These are phyloP conservation scores for Beauveria sp. DNA, from an alignment of 2,329 filamentous ascomycete genomes.

Conservation along the genomic window DNA sequence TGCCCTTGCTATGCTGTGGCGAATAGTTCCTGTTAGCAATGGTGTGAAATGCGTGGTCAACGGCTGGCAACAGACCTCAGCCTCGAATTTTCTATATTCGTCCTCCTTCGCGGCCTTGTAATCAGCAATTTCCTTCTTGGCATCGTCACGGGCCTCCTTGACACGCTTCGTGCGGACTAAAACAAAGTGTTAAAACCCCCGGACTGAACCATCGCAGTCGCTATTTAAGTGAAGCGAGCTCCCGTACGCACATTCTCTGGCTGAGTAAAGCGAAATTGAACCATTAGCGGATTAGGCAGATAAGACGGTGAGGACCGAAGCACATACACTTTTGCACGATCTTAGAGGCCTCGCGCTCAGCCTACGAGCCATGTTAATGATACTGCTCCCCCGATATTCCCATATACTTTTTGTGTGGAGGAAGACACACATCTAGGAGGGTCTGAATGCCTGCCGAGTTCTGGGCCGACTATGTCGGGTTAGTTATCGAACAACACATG, in stretches of 20 bases:
- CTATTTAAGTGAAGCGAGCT: neutral
- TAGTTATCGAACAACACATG: constrained; percentile 18
- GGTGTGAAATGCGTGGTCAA: neutral
- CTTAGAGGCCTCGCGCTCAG: constrained; percentile 96
- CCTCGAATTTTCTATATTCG: constrained; percentile 92
- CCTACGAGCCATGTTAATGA: constrained; percentile 44
- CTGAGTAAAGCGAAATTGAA: constrained; percentile 34
- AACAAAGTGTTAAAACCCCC: neutral
- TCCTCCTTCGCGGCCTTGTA: constrained; percentile 86
- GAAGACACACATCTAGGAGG: constrained; percentile 78
- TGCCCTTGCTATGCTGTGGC: constrained; percentile 79
- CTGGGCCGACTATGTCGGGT: constrained; percentile 70
- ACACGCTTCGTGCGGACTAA: constrained; percentile 81
- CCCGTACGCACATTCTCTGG: constrained; percentile 70
- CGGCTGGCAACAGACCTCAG: constrained; percentile 39
- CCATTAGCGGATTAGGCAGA: neutral
- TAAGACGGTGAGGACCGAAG: neutral
- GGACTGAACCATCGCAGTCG: too few species aligned
- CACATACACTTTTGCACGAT: constrained; percentile 88
- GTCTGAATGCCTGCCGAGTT: constrained; percentile 98
- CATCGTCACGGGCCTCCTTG: constrained; percentile 91
- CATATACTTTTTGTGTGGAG: neutral
- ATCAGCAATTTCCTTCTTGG: constrained; percentile 94
- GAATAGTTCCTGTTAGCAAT: neutral
- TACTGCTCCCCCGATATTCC: neutral